phyloP scores from a whole-genome alignment of 2,329 filamentous ascomycete genomes.

The Biscogniauxia mediterranea region DNA sequence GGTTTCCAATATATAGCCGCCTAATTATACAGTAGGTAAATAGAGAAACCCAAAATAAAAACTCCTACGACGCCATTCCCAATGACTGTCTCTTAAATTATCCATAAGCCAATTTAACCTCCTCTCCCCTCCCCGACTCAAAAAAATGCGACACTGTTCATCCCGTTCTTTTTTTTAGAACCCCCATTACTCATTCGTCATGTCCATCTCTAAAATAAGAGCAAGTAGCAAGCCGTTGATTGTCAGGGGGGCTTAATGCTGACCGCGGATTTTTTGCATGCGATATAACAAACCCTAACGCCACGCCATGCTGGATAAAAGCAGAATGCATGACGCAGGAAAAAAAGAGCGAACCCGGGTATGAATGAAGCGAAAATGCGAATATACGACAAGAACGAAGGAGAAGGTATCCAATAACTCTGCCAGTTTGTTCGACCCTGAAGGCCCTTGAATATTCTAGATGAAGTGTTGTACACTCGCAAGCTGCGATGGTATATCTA shows the following conservation, averaged over 20 bases:
- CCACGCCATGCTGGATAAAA: conserved; percentile 29
- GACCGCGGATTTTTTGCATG: conserved; percentile 4
- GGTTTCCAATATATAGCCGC: no score
- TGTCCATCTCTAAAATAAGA: conserved; percentile 26
- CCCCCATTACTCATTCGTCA: conserved; percentile 31
- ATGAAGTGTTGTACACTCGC: conserved; percentile 23
- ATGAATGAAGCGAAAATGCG: conserved; percentile 16
- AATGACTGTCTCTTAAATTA: background rate
- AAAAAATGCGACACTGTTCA: conserved; percentile 16
- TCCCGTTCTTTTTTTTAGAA: conserved; percentile 5
- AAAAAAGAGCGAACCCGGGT: conserved; percentile 16
- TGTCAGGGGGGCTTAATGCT: conserved; percentile 14
- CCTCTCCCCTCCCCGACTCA: conserved; percentile 3
- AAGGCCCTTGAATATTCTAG: conserved; percentile 14
- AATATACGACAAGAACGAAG: conserved; percentile 22
- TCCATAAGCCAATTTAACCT: conserved; percentile 12
- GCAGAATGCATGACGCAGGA: conserved; percentile 24
- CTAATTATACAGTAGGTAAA: no score
- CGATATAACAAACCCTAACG: conserved; percentile 20
- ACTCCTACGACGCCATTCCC: conserved; percentile 13
- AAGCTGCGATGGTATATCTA: conserved; percentile 8
- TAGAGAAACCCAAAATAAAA: background rate
- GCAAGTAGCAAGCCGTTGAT: conserved; percentile 10
- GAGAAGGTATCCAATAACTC: conserved; percentile 20
- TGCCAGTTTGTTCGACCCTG: conserved; percentile 8